Conservation (phyloP, 441 rosid species). For the Erodium trifolium region DNA sequence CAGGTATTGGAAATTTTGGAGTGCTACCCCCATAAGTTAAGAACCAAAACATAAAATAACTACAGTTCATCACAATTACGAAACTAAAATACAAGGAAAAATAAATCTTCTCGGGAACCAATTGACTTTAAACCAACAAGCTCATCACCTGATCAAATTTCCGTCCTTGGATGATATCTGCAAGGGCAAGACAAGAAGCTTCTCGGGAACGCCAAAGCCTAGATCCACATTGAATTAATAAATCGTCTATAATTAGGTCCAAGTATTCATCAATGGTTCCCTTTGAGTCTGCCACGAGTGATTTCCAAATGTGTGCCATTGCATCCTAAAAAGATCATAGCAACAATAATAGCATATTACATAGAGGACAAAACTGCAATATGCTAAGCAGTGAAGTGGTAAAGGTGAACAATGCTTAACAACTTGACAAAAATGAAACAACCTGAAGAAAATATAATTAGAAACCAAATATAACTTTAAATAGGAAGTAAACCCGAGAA, state of each 20-base stretch:
- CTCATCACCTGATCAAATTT: slow-evolving; percentile 72
- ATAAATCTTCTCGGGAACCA: neutral
- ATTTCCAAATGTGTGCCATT: slow-evolving; percentile 97
- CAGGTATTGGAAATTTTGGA: neutral
- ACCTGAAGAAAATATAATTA: neutral
- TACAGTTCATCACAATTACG: neutral
- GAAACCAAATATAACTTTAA: neutral
- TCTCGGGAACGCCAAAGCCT: slow-evolving; percentile 99
- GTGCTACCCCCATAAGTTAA: neutral
- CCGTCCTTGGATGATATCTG: slow-evolving; percentile 91
- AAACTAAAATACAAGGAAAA: slow-evolving; percentile 4
- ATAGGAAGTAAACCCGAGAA: neutral
- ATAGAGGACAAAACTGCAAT: slow-evolving; percentile 7
- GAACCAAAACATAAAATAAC: neutral
- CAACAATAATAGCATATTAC: slow-evolving; percentile 18
- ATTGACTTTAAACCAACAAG: slow-evolving; percentile 14
- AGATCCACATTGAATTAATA: slow-evolving; percentile 73
- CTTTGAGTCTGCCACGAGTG: slow-evolving; percentile 76
- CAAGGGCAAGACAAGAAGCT: slow-evolving; percentile 93
- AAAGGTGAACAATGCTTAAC: neutral
- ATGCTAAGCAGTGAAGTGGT: neutral
- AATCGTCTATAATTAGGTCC: slow-evolving; percentile 75
- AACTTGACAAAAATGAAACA: slow-evolving; percentile 9
- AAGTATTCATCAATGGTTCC: slow-evolving; percentile 79
- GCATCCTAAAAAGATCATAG: slow-evolving; percentile 58